Base-by-base conservation (phyloP, 495 filamentous ascomycete species). In the Thermothielavioides terrestris region DNA sequence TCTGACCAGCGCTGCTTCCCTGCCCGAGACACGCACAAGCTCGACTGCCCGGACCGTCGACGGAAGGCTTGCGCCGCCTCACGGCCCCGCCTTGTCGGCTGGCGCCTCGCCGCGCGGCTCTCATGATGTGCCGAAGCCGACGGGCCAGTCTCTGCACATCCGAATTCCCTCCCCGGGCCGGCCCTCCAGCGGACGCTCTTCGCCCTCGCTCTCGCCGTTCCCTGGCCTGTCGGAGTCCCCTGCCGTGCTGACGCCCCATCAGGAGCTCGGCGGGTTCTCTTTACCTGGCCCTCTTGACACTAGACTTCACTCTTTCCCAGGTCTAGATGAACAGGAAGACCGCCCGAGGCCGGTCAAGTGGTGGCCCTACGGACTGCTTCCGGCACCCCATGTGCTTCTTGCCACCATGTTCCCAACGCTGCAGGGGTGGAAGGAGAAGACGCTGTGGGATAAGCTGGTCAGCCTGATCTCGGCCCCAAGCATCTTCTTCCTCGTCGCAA, bases 331-430 rank as follows among this genome's bases (percentile, higher is more conserved):
- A 15, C 71, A 74, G n/a, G 71, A 77, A 42, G 56, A 45, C 22
- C 42, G 48, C 43, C 66, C 66, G 1, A 74, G 61, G 20, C 71
- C 72, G 8, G 64, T 78, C 32, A 69, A 60, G 14, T 87, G 84
- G 82, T 94, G 88, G 88, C 86, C 85, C 9, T 84, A 86, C 61
- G 70, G 63, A 18, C 26, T 84, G n/a, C 67, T 91, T 2, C 82
- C 88, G 6, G 68, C 84, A 10, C 86, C 86, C 2, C 72, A 83
- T 34, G 65, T 81, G n/a, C 68, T 97, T 21, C 60, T 77, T 4
- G 75, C 75, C 14, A 92, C 87, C 1, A 69, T 97, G 3, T 99
- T 97, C 56, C 94, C 94, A 9, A 96, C 92, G 0, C 68, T 99
- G 34, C 80, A 80, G 50, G 76, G 71, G 14, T 99, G 89, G 86